These are phyloP conservation scores for Sordariomycetes sp. DNA, from an alignment of 2,329 filamentous ascomycete genomes.

Conservation along the genomic window DNA sequence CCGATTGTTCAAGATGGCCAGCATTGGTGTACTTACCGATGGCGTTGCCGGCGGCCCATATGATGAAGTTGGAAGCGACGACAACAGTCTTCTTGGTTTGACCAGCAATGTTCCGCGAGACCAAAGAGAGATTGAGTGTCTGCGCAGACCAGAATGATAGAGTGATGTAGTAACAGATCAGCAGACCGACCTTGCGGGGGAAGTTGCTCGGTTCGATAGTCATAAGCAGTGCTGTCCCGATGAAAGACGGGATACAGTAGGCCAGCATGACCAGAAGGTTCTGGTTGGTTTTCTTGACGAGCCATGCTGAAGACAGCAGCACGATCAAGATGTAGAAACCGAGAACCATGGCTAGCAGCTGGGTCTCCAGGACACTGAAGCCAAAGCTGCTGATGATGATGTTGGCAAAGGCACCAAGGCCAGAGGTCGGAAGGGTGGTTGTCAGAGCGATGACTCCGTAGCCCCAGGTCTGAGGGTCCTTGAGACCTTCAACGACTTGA, in stretches of 20 bases:
- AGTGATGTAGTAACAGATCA: conserved; percentile 68
- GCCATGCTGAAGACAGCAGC: conserved; percentile 60
- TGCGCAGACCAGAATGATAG: conserved; percentile 71
- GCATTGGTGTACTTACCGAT: conserved; percentile 37
- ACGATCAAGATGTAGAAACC: conserved; percentile 67
- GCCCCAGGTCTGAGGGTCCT: conserved; percentile 58
- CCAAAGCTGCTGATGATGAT: conserved; percentile 59
- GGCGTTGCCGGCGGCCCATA: conserved; percentile 60
- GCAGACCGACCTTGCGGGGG: conserved; percentile 53
- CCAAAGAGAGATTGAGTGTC: conserved; percentile 56
- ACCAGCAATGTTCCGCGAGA: conserved; percentile 61
- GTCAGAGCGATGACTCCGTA: conserved; percentile 58
- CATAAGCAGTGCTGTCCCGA: conserved; percentile 66
- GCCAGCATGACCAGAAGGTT: conserved; percentile 56
- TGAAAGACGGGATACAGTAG: conserved; percentile 55
- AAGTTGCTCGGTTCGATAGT: conserved; percentile 50
- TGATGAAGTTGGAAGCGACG: conserved; percentile 61
- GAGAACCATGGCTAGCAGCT: conserved; percentile 66
- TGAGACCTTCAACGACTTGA: conserved; percentile 40
- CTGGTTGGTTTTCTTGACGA: conserved; percentile 61
- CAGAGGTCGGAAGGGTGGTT: conserved; percentile 65
- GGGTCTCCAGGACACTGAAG: conserved; percentile 53
- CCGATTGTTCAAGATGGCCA: too few species aligned
- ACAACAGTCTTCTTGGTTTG: conserved; percentile 65
- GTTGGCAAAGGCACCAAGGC: conserved; percentile 64